These are phyloP conservation scores for Patellaria atrata DNA, from an alignment of 495 filamentous ascomycete species.

Conservation along the genomic window DNA sequence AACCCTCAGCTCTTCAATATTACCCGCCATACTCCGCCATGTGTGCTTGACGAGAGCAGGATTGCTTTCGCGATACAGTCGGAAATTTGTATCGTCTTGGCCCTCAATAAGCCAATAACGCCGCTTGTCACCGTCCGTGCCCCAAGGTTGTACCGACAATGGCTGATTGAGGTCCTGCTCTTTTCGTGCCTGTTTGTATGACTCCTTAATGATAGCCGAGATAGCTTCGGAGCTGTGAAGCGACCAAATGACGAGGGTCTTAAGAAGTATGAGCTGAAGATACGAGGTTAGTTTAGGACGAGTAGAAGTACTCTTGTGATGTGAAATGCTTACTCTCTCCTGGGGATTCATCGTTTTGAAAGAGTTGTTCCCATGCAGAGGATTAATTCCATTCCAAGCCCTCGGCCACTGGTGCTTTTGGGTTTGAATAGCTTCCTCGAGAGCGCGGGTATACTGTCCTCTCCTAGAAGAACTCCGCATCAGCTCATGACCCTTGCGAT, in stretches of 20 bases:
- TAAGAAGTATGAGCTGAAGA: conserved; percentile 59
- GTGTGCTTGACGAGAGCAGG: conserved; percentile 58
- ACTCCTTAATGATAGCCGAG: conserved; percentile 63
- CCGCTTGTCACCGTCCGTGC: conserved; percentile 75
- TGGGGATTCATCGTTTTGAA: conserved; percentile 68
- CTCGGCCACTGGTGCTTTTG: conserved; percentile 83
- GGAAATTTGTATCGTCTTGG: conserved; percentile 81
- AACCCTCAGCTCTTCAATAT: conserved; percentile 67
- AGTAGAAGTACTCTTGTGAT: neutral
- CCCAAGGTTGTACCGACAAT: conserved; percentile 90
- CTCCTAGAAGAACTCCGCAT: conserved; percentile 35
- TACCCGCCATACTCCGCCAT: conserved; percentile 88
- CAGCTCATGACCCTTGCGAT: no score
- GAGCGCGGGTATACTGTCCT: conserved; percentile 77
- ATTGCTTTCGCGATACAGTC: conserved; percentile 91
- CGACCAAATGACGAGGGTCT: conserved; percentile 74
- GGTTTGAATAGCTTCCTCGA: conserved; percentile 81
- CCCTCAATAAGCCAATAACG: conserved; percentile 91
- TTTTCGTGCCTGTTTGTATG: conserved; percentile 78
- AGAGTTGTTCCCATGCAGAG: conserved; percentile 58
- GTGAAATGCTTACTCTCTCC: conserved; percentile 53
- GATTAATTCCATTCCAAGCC: conserved; percentile 75
- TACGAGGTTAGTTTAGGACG: conserved; percentile 10
- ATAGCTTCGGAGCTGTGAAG: conserved; percentile 80
- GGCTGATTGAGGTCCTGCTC: conserved; percentile 84